Percentiles rank a stretch among this genome's conserved stretches.
Conservation (phyloP, 148 eudicot genomes). For the Nyssa sinensis region DNA sequence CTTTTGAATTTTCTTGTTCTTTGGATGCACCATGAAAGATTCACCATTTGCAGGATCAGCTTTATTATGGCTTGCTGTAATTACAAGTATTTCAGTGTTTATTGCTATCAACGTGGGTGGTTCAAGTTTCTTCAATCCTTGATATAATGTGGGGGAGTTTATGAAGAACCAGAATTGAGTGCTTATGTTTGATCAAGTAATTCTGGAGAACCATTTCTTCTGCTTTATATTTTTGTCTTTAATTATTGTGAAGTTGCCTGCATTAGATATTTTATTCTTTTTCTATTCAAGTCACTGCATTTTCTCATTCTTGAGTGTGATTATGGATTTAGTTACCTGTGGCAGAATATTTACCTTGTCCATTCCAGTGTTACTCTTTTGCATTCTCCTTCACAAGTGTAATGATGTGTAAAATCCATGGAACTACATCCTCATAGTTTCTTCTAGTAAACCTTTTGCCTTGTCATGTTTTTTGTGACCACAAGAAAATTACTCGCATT, state of each 20-base stretch:
- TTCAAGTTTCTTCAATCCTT: conserved; percentile 81
- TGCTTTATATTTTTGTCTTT: neutral
- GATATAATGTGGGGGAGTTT: conserved; percentile 11
- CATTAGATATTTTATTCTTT: neutral
- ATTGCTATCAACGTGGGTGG: conserved; percentile 67
- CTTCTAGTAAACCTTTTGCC: neutral
- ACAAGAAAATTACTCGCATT: neutral
- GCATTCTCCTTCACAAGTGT: neutral
- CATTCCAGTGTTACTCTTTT: neutral
- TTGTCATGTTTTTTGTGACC: neutral
- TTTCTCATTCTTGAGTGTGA: neutral
- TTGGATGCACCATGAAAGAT: conserved; percentile 4
- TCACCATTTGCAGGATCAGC: conserved; percentile 56
- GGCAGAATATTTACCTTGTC: neutral
- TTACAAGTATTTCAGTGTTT: conserved; percentile 64
- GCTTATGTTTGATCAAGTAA: neutral
- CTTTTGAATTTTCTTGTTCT: conserved; percentile 14
- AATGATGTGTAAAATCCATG: too few relatives aligned
- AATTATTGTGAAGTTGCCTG: neutral
- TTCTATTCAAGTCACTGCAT: neutral
- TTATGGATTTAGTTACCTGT: neutral
- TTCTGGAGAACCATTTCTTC: neutral
- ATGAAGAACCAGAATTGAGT: neutral
- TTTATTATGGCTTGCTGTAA: conserved; percentile 70
- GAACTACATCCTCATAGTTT: too few relatives aligned